Evolutionary conservation across 2,329 filamentous ascomycete species (phyloP).

Genomic region (Didymella sp.): DNA sequence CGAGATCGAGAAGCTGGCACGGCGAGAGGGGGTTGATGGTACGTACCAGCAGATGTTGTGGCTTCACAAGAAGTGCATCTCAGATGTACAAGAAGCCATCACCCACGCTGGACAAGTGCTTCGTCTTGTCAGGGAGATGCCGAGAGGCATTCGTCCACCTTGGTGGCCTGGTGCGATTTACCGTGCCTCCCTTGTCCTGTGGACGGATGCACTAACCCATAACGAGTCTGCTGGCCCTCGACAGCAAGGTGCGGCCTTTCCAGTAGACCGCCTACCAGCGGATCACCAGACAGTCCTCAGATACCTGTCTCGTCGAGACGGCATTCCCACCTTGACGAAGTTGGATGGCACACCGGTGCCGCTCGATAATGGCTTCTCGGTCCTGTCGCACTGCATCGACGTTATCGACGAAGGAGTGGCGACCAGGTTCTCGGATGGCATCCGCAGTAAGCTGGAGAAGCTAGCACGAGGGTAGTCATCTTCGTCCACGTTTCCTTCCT

Average conservation of each 20-base stretch:
- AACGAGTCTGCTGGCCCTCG: slow-evolving; percentile 54
- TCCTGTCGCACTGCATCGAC: slow-evolving; percentile 61
- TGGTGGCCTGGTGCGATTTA: slow-evolving; percentile 78
- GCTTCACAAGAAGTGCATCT: slow-evolving; percentile 68
- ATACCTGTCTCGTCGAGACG: slow-evolving; percentile 62
- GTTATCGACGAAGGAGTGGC: slow-evolving; percentile 61
- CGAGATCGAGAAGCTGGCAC: slow-evolving; percentile 70
- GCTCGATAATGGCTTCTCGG: slow-evolving; percentile 57
- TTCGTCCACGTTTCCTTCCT: slow-evolving; percentile 2
- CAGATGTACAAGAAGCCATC: slow-evolving; percentile 67
- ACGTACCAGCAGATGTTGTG: slow-evolving; percentile 63
- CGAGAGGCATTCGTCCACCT: slow-evolving; percentile 65
- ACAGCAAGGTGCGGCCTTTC: slow-evolving; percentile 53
- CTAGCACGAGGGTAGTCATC: slow-evolving; percentile 44
- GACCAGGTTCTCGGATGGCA: slow-evolving; percentile 62
- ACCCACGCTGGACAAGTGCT: slow-evolving; percentile 74
- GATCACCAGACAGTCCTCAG: slow-evolving; percentile 60
- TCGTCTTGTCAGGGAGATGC: slow-evolving; percentile 66
- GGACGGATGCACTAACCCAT: slow-evolving; percentile 62
- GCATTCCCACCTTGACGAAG: slow-evolving; percentile 60
- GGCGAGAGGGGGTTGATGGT: slow-evolving; percentile 65
- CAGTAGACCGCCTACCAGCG: slow-evolving; percentile 58
- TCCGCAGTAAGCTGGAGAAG: slow-evolving; percentile 61
- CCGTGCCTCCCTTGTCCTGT: slow-evolving; percentile 57
- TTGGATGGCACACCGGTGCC: slow-evolving; percentile 57